Conservation (phyloP, 768 basidiomycete genomes). For the Lentinula raphanica region DNA sequence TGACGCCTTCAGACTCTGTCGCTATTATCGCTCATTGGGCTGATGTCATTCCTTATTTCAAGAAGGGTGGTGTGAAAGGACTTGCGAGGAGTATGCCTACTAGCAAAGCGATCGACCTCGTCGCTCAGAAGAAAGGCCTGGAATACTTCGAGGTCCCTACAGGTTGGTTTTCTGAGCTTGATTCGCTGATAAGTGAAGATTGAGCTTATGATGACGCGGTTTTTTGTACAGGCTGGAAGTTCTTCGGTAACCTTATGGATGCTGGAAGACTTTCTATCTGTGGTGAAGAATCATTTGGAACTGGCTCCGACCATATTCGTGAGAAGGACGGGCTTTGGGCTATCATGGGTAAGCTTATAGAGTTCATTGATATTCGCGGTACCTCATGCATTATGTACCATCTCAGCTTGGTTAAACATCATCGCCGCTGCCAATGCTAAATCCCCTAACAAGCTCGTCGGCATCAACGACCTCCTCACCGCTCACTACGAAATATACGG, state of each 20-base stretch:
- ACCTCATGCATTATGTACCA: not conserved
- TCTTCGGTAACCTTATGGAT: slow-evolving; percentile 99
- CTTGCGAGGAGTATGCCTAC: slow-evolving; percentile 98
- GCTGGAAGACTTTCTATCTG: slow-evolving; percentile 96
- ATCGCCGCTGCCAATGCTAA: slow-evolving; percentile 81
- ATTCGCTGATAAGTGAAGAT: not conserved
- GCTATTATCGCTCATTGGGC: slow-evolving; percentile 99
- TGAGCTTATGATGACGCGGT: not conserved
- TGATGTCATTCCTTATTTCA: slow-evolving; percentile 87
- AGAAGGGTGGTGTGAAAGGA: slow-evolving; percentile 87
- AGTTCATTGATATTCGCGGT: slow-evolving; percentile 5
- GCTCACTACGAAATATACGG: slow-evolving; percentile 91
- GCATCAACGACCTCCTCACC: slow-evolving; percentile 87
- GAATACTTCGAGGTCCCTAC: slow-evolving; percentile 97
- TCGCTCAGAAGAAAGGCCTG: slow-evolving; percentile 88
- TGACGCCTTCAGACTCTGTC: slow-evolving; percentile 95
- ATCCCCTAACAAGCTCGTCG: slow-evolving; percentile 69
- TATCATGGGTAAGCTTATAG: slow-evolving; percentile 64
- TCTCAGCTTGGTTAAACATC: slow-evolving; percentile 92
- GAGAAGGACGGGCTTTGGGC: slow-evolving; percentile 99
- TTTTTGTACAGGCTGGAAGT: slow-evolving; percentile 83
- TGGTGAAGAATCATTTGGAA: slow-evolving; percentile 98
- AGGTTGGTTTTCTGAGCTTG: slow-evolving; percentile 38
- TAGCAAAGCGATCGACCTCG: slow-evolving; percentile 91
- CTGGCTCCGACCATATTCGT: slow-evolving; percentile 99